Conservation (phyloP, 768 basidiomycete genomes). For the Candolleomyces eurysporus region DNA sequence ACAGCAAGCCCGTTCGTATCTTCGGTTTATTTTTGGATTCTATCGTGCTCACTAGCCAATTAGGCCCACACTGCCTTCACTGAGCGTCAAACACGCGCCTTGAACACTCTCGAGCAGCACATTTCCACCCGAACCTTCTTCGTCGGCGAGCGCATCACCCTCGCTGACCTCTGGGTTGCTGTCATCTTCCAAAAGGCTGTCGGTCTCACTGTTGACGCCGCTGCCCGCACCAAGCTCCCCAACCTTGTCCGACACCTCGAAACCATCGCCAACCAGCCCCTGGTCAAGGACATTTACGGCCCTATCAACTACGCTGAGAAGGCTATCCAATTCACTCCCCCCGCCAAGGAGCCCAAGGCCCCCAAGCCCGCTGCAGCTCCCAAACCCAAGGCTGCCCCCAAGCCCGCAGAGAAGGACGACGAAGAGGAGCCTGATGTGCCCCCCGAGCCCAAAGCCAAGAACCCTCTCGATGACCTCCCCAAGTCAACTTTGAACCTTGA, state of each 20-base stretch:
- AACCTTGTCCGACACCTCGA: conserved; percentile 83
- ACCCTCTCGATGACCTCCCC: conserved; percentile 90
- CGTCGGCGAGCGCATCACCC: conserved; percentile 90
- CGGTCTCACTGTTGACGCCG: conserved; percentile 59
- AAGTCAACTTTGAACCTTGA: conserved; percentile 87
- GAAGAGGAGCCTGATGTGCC: conserved; percentile 76
- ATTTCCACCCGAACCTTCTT: conserved; percentile 83
- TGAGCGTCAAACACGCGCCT: conserved; percentile 54
- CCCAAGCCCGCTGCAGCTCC: conserved; percentile 49
- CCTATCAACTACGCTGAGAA: conserved; percentile 64
- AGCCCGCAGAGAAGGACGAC: conserved; percentile 68
- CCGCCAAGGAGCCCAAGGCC: conserved; percentile 78
- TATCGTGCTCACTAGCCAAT: background rate
- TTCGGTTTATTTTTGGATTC: background rate
- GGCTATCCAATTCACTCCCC: conserved; percentile 66
- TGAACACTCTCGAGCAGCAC: conserved; percentile 71
- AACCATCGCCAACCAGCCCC: conserved; percentile 84
- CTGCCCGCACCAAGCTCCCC: conserved; percentile 62
- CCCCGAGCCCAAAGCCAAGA: conserved; percentile 87
- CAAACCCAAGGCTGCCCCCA: conserved; percentile 63
- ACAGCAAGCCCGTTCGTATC: conserved; percentile 74
- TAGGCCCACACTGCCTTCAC: conserved; percentile 58
- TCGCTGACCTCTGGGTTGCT: conserved; percentile 82
- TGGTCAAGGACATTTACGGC: conserved; percentile 66
- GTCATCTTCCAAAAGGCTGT: conserved; percentile 54